Evolutionary conservation across 2,329 filamentous ascomycete genomes (phyloP).

Genomic region (Remersonia thermophila): DNA sequence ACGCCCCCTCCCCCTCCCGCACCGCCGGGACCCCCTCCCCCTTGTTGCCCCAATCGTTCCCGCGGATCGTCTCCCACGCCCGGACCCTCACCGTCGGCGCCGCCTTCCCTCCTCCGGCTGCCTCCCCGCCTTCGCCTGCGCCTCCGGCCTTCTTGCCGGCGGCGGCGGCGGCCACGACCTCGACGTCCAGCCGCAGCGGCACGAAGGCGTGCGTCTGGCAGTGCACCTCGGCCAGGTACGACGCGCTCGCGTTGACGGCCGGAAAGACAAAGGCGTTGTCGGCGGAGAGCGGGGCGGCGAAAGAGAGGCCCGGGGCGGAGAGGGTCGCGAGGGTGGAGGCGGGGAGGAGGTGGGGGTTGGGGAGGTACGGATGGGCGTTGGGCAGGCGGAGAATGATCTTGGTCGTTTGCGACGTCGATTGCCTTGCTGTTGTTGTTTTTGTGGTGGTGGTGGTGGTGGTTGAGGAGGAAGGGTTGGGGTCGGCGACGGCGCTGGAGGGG

Average conservation of each 20-base stretch:
- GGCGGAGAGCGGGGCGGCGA: constrained; percentile 50
- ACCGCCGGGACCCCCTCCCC: constrained; percentile 47
- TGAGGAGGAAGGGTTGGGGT: constrained; percentile 19
- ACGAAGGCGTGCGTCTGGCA: constrained; percentile 63
- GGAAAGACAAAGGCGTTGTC: constrained; percentile 64
- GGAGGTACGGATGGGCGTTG: constrained; percentile 22
- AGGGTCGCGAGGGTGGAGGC: constrained; percentile 55
- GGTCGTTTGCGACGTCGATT: constrained; percentile 20
- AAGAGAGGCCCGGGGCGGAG: constrained; percentile 26
- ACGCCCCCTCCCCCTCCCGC: constrained; percentile 27
- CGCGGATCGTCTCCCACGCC: constrained; percentile 76
- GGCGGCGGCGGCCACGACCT: too few species aligned
- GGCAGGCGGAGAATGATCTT: constrained; percentile 36
- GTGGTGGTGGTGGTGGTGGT: constrained; percentile 15
- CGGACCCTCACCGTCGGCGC: constrained; percentile 35
- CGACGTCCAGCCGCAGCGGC: constrained; percentile 73
- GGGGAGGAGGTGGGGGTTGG: constrained; percentile 44
- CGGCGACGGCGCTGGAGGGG: constrained; percentile 15
- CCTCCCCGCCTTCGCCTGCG: constrained; percentile 11
- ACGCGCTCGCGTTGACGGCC: constrained; percentile 51
- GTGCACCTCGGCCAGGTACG: constrained; percentile 74
- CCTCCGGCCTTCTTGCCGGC: too few species aligned
- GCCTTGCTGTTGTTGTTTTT: constrained; percentile 1
- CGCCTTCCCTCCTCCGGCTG: constrained; percentile 15
- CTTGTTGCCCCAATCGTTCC: constrained; percentile 81